A percentile compares a stretch with the other conserved stretches of the same genome.
Evolutionary conservation across 495 filamentous ascomycete species (phyloP).

Genomic region (Lasiosphaeria miniovina): DNA sequence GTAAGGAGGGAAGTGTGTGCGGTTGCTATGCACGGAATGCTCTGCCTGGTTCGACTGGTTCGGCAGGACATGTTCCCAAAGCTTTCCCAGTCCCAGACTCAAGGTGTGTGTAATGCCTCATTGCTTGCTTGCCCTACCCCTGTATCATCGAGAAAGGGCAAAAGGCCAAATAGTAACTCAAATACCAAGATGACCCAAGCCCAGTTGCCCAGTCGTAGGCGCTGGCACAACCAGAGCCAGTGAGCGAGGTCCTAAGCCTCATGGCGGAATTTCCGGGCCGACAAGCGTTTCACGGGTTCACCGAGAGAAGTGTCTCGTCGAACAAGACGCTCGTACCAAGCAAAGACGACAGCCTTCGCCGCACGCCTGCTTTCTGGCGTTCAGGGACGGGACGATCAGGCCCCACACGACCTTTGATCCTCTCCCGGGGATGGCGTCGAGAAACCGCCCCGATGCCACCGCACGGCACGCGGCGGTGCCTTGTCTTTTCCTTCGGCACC

Average conservation of each 20-base stretch:
- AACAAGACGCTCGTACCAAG: not conserved
- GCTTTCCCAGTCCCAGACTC: too few species aligned
- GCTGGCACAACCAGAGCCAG: not conserved
- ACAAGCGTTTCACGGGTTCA: constrained; percentile 1
- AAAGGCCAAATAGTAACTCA: not conserved
- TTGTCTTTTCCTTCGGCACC: constrained; percentile 14
- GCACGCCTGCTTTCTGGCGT: constrained; percentile 20
- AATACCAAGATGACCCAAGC: not conserved
- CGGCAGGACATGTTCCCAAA: too few species aligned
- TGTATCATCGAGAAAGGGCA: not conserved
- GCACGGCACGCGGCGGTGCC: constrained; percentile 9
- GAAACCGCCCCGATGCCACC: constrained; percentile 7
- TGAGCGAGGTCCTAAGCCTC: not conserved
- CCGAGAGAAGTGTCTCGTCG: not conserved
- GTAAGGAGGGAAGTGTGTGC: too few species aligned
- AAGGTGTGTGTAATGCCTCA: too few species aligned
- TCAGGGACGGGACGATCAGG: constrained; percentile 32
- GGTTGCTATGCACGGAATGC: too few species aligned
- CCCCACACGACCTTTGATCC: constrained; percentile 15
- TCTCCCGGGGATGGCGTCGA: constrained; percentile 14
- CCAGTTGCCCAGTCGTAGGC: not conserved
- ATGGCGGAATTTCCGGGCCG: not conserved
- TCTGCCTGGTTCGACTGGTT: too few species aligned
- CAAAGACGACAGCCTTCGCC: not conserved
- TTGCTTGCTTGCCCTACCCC: too few species aligned